Evolutionary conservation across 1,284 basidiomycete genomes (phyloP), one percentile per base, ranked within the genome.

Genomic region (Boletellus deceptivus): DNA sequence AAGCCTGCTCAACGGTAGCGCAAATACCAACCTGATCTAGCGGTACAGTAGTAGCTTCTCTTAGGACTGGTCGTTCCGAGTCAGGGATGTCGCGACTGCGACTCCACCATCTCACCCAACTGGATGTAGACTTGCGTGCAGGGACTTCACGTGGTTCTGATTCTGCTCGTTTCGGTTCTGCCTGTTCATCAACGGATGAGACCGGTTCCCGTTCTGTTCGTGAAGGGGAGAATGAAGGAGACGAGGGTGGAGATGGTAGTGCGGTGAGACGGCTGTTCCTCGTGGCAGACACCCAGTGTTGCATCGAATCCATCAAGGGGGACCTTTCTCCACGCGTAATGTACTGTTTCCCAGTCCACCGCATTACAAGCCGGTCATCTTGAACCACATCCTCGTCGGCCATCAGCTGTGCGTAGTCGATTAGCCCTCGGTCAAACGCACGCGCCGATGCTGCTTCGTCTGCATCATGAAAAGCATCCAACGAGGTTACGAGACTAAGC

Each of bases 91-190:
- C 74, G 44, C 70, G 72, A 64, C 78, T 81, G 27, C 84, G 73
- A 58, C 76, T 82, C 88, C 86, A 90, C 88, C 87, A 91, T 44
- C 83, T 76, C 37, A 77, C 80, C 87, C 88, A 91, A 44, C 83
- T 83, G 3, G 77, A 78, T 0, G 78, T 77, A n/a, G 82, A 76
- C 54, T 80, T 72, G 44, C 63, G 59, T 9, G 58, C 45, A 44
- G 55, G 52, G 40, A 63, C 51, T 54, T 70, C 65, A 11, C 67
- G 67, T 35, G 72, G 72, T 57, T 74, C 72, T 22, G 75, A 74
- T 43, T 75, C 74, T 9, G 60, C 53, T 10, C 53, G 59, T 52
- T 57, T 60, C 18, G 22, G 46, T 34, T 51, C 56, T 34, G 62
- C 62, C 14, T 56, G 64, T 27, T 70, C 68, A 3, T 56, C 69